Evolutionary conservation across 2,329 filamentous ascomycete species (phyloP).

Genomic region (Beauveria brongniartii): DNA sequence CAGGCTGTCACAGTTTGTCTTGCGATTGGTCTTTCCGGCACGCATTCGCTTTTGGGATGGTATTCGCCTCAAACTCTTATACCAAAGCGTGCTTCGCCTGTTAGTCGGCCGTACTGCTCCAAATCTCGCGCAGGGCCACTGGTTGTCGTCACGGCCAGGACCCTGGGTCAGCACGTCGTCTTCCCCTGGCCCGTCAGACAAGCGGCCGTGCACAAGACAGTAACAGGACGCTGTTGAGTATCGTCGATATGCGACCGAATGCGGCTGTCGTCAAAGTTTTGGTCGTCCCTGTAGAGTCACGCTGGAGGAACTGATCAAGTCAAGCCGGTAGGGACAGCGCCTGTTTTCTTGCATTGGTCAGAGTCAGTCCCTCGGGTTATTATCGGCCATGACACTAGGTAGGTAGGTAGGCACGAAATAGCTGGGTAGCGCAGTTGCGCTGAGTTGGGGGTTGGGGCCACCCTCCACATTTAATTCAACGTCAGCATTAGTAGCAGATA

Average conservation of each 20-base stretch:
- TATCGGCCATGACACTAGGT: conserved; percentile 10
- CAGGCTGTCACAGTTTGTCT: neutral
- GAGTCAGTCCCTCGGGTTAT: conserved; percentile 10
- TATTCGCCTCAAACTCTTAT: neutral
- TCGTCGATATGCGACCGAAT: neutral
- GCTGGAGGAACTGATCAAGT: neutral
- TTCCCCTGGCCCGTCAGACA: conserved; percentile 5
- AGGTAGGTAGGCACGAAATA: neutral
- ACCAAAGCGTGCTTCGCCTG: neutral
- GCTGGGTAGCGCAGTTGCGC: neutral
- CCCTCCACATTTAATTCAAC: neutral
- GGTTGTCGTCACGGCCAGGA: conserved; percentile 4
- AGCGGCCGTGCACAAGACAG: neutral
- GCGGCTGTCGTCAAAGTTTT: neutral
- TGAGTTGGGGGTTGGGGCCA: neutral
- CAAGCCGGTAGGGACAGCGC: neutral
- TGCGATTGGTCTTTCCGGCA: neutral
- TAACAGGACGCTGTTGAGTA: neutral
- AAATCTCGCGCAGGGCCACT: conserved; percentile 1
- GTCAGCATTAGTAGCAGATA: neutral
- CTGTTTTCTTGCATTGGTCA: neutral
- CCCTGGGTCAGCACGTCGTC: neutral
- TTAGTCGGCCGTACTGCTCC: neutral
- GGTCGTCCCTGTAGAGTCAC: neutral
- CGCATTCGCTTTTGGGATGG: neutral